Conservation (phyloP, 192 early-diverging fungal species). For the Linderina pennispora region DNA sequence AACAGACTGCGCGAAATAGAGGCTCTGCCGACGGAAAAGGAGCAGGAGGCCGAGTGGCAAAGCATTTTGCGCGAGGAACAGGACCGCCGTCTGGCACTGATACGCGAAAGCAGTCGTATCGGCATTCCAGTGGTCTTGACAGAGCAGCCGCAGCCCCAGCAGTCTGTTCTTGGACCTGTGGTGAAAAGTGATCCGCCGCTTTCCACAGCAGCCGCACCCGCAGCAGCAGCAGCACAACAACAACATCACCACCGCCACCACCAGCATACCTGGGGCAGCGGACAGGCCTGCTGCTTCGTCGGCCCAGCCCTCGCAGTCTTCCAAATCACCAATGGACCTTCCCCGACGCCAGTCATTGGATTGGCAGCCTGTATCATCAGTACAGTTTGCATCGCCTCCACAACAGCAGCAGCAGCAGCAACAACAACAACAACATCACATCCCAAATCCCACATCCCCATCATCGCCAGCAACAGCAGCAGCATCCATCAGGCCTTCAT, state of each 20-base stretch:
- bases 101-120: constrained; percentile 22
- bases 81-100: constrained; percentile 15
- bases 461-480: not conserved
- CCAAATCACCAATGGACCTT: not conserved
- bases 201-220: constrained; percentile 2
- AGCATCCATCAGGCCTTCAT: too few species aligned
- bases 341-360: constrained; percentile 5
- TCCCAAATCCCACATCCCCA: not conserved
- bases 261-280: too few species aligned
- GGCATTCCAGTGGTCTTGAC: constrained; percentile 9
- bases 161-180: too few species aligned
- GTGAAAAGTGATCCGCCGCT: too few species aligned
- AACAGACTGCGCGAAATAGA: constrained; percentile 32
- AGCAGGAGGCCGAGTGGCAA: constrained; percentile 36
- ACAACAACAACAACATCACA: constrained; percentile 6
- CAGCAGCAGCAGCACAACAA: constrained; percentile 5
- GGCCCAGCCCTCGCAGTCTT: not conserved
- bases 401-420: constrained; percentile 3
- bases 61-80: constrained; percentile 27
- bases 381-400: constrained; percentile 1
- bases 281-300: not conserved
- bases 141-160: not conserved
- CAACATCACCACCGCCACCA: too few species aligned
- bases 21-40: constrained; percentile 15
- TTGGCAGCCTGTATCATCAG: too few species aligned